Evolutionary conservation across 2,329 filamentous ascomycete species (phyloP), one percentile per base, ranked within the genome.

Genomic region (Purpureocillium takamizusanense): DNA sequence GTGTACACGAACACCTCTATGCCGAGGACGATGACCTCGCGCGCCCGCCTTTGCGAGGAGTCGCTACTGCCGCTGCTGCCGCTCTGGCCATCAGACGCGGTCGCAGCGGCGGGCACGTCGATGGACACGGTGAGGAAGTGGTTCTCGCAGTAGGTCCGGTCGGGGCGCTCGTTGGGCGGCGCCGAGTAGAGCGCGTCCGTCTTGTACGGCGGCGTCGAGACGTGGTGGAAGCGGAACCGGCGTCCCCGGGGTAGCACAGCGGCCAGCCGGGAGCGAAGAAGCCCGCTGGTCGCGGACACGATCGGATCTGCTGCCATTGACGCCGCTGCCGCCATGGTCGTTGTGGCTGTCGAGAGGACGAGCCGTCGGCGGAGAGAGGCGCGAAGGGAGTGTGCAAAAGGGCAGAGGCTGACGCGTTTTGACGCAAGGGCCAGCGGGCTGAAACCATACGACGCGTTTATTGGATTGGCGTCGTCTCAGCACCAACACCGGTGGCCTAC

Each of bases 1-100:
- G 80, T 84, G 62, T 94, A 98, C 43, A 98, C 75, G 50, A 92
- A 72, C 37, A 95, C 71, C 57, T 98, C 92, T 45, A 98, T 73
- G 13, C 84, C 90, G 42, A 94, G 81, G 8, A 90, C 72, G 7
- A 95, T 64, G 1, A 94, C 71, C 44, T 78, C 70, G 14, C 55
- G 59, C 4, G 51, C 45, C 28, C 27, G 17, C 25, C 15, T 12
- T 7, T 16, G 23, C 7, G 39, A 13, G 3, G 40, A 41, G 14
- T 33, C 31, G 2, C 50, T 28, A 7, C 42, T 10, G 21, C 21
- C 21, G 21, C 21, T 10, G 21, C 21, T 10, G 10, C 21, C 21
- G 21, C 21, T 10, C 6, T 10, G 6, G 21, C 21, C 21, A 10
- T 25, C 21, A 25, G 21, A 5, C 21, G 21, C 21, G 10, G n/a